These are phyloP conservation scores for Madurella mycetomatis DNA, from an alignment of 2,329 filamentous ascomycete species.

Conservation along the genomic window DNA sequence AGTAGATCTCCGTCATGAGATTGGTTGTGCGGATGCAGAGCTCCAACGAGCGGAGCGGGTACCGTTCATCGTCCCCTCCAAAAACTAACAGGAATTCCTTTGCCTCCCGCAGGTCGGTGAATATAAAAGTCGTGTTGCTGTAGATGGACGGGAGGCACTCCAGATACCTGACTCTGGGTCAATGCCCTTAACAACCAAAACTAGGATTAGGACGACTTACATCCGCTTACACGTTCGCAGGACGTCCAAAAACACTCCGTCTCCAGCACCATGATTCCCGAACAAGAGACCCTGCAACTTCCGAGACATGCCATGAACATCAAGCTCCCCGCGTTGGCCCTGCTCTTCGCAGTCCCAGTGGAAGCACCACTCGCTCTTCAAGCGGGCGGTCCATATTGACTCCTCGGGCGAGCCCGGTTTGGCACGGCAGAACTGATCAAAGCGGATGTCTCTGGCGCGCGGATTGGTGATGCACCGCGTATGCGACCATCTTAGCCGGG, in stretches of 20 bases:
- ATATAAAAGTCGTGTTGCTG: slow-evolving; percentile 27
- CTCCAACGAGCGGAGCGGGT: slow-evolving; percentile 26
- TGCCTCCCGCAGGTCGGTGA: slow-evolving; percentile 27
- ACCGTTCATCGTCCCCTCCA: slow-evolving; percentile 7
- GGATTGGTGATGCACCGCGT: slow-evolving; percentile 21
- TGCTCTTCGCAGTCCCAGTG: slow-evolving; percentile 25
- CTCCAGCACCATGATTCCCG: neutral
- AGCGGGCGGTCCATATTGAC: slow-evolving; percentile 14
- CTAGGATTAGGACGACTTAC: slow-evolving; percentile 16
- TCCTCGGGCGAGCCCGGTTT: neutral
- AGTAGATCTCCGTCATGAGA: slow-evolving; percentile 29
- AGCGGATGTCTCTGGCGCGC: slow-evolving; percentile 6
- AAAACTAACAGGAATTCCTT: slow-evolving; percentile 24
- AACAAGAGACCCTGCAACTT: neutral
- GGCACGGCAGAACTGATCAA: slow-evolving; percentile 2
- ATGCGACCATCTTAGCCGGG: slow-evolving; percentile 9
- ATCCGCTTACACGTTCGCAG: slow-evolving; percentile 28
- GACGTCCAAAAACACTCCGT: slow-evolving; percentile 15
- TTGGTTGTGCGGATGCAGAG: slow-evolving; percentile 26
- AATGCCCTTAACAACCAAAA: neutral
- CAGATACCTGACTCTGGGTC: slow-evolving; percentile 23
- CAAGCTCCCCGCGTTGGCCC: neutral
- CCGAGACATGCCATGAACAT: too few relatives aligned
- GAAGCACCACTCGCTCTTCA: slow-evolving; percentile 23
- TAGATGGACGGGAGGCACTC: slow-evolving; percentile 27